Evolutionary conservation across 257 asterid genomes (phyloP), one percentile per base, ranked within the genome.

Genomic region (Mentha longifolia): DNA sequence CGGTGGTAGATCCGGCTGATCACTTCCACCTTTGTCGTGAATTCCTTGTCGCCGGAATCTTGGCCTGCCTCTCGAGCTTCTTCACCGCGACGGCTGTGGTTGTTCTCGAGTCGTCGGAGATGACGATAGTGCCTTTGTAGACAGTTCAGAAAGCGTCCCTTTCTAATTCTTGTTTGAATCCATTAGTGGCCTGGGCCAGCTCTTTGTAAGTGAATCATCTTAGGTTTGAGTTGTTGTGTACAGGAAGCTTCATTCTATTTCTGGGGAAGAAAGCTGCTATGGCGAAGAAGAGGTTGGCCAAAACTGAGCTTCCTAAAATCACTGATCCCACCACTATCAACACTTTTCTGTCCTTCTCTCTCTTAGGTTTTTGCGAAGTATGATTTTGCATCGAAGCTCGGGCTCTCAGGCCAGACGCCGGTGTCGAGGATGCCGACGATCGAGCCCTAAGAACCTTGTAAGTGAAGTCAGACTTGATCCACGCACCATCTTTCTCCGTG

Each of bases 401-500:
- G 95, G 66, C 95, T 88, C 68, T 90, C 97, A 0, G 98, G 98
- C 96, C 97, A 92, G 71, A 85, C 75, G 4, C 96, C 97, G 0
- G 98, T 92, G 80, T 92, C 97, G 62, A 92, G 96, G 14, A 90
- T 79, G 1, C 96, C 98, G 20, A 91, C 82, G 25, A 91, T 91
- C 1, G 97, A 52, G 4, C 98, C 98, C 98, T n/a, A n/a, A n/a
- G n/a, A n/a, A n/a, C n/a, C n/a, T n/a, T n/a, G n/a, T n/a, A n/a
- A n/a, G n/a, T n/a, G 68, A 84, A 88, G 14, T 74, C 61, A 0
- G 97, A 89, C 78, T 69, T 79, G 8, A 76, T 14, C 96, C 96
- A 84, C 15, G 96, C 89, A 8, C 96, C 97, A 28, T 31, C 82
- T 15, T 60, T 71, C 31, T 17, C 57, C 0, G 86, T 70, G 17